Evolutionary conservation across 2,329 filamentous ascomycete genomes (phyloP).

Genomic region (Cladorrhinum sp.): DNA sequence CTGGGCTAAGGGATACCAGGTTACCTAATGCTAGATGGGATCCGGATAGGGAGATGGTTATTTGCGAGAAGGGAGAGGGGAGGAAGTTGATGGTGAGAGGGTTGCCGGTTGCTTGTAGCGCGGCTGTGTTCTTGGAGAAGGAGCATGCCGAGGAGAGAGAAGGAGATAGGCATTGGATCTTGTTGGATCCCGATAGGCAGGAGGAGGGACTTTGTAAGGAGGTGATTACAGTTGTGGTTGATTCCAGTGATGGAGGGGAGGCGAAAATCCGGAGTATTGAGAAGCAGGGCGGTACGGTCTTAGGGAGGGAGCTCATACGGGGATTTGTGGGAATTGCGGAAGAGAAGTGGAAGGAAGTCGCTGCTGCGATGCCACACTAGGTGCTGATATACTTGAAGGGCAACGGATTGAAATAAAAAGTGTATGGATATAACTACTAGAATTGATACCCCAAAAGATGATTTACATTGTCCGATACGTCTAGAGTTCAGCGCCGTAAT

Average conservation of each 20-base stretch:
- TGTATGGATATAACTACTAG: not conserved
- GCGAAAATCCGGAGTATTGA: constrained; percentile 68
- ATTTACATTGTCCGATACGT: not conserved
- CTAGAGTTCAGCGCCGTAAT: no score
- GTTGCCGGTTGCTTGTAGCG: constrained; percentile 73
- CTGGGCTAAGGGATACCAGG: constrained; percentile 73
- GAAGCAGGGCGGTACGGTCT: constrained; percentile 74
- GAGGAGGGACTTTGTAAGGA: constrained; percentile 86
- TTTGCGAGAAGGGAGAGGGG: constrained; percentile 63
- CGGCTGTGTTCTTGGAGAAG: constrained; percentile 70
- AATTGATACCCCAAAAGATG: constrained; percentile 13
- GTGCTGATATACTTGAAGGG: not conserved
- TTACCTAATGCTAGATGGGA: constrained; percentile 83
- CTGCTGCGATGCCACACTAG: constrained; percentile 36
- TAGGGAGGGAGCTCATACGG: constrained; percentile 62
- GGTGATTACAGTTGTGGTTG: constrained; percentile 78
- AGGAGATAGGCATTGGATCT: constrained; percentile 62
- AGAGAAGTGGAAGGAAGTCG: constrained; percentile 61
- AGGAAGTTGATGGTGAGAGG: constrained; percentile 58
- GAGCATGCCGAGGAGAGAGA: constrained; percentile 43
- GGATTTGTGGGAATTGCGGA: constrained; percentile 58
- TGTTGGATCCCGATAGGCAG: constrained; percentile 84
- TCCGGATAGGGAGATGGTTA: constrained; percentile 69
- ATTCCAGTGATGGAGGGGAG: constrained; percentile 46
- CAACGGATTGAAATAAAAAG: not conserved